Evolutionary conservation across 176 grass and related monocot species (phyloP).

Genomic region (Miscanthus lutarioriparius): DNA sequence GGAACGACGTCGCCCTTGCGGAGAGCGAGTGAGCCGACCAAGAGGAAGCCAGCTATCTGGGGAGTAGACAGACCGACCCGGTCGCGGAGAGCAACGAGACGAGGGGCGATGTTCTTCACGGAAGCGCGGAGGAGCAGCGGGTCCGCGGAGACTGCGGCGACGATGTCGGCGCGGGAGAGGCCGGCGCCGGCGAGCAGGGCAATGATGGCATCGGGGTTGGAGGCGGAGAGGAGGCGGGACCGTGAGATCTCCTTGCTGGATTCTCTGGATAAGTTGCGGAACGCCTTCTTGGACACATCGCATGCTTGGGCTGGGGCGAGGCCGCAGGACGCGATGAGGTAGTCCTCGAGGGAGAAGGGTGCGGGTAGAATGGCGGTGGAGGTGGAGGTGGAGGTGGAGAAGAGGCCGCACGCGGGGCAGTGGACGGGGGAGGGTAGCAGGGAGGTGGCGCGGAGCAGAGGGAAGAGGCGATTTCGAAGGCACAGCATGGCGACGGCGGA

Average conservation of each 20-base stretch:
- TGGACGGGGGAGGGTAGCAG: not conserved
- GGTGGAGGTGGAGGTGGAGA: not conserved
- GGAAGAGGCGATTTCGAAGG: not conserved
- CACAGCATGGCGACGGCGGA: not conserved
- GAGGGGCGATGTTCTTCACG: not conserved
- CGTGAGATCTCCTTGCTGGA: not conserved
- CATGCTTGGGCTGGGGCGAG: not conserved
- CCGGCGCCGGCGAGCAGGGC: not conserved
- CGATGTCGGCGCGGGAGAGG: not conserved
- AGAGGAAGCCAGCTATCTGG: not conserved
- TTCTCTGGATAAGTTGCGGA: not conserved
- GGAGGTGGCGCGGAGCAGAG: not conserved
- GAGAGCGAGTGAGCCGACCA: not conserved
- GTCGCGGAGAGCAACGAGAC: not conserved
- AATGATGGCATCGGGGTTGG: not conserved
- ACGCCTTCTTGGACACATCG: not conserved
- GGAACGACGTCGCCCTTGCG: not conserved
- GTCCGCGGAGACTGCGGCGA: not conserved
- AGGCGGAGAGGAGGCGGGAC: not conserved
- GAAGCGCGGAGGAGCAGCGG: not conserved
- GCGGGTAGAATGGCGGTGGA: too few species aligned
- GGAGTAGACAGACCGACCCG: not conserved
- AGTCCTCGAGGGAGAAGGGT: not conserved
- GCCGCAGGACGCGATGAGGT: not conserved
- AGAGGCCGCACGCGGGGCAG: not conserved